Conservation (phyloP, 495 filamentous ascomycete genomes). For the Elasticomyces elasticus region DNA sequence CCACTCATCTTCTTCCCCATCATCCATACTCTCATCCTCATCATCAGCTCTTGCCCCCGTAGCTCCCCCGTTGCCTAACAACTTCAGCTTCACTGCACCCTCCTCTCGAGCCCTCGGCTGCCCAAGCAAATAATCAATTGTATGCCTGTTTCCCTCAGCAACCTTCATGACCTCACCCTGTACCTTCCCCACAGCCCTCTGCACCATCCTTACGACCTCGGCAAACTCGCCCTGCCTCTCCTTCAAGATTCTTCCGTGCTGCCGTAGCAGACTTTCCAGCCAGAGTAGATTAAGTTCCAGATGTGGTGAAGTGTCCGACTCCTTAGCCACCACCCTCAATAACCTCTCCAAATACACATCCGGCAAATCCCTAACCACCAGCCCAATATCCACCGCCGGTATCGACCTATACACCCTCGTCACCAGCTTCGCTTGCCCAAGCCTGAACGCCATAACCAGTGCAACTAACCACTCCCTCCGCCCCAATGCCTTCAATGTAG, state of each 20-base stretch:
- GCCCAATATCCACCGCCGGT: constrained; percentile 61
- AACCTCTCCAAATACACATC: constrained; percentile 75
- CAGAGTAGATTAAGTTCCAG: constrained; percentile 88
- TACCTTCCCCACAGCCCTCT: constrained; percentile 66
- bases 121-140: constrained; percentile 66
- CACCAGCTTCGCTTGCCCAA: constrained; percentile 70
- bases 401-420: constrained; percentile 76
- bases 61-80: not conserved
- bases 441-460: constrained; percentile 89
- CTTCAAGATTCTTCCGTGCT: constrained; percentile 72
- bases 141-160: constrained; percentile 78
- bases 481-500: constrained; percentile 62
- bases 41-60: not conserved
- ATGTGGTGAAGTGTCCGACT: constrained; percentile 83
- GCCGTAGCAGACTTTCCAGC: constrained; percentile 75
- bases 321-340: constrained; percentile 72
- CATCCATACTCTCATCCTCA: constrained; percentile 4
- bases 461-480: constrained; percentile 81
- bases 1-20: constrained; percentile 7
- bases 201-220: constrained; percentile 68
- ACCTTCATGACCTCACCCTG: constrained; percentile 49
- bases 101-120: constrained; percentile 17
- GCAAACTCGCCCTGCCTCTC: constrained; percentile 67
- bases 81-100: constrained; percentile 1
- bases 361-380: constrained; percentile 72